phyloP scores from a whole-genome alignment of 164 flowering plant genomes.

The Buxus sempervirens region DNA sequence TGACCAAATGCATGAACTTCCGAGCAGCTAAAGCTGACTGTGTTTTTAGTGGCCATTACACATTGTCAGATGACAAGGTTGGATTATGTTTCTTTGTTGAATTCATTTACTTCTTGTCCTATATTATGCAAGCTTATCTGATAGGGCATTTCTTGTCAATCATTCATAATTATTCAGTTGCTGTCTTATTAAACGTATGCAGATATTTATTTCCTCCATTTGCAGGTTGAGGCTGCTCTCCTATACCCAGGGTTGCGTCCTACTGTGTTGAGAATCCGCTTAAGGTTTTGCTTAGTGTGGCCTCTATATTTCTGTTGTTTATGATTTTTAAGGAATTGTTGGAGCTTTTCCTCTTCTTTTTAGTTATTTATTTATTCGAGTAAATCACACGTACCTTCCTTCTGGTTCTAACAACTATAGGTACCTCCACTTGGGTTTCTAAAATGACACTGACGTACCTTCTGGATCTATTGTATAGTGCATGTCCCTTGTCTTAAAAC shows the following conservation, averaged over 20 bases:
- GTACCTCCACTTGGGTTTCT: too few relatives aligned
- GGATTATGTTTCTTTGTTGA: constrained; percentile 9
- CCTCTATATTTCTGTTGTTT: neutral
- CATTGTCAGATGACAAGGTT: constrained; percentile 82
- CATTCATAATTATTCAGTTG: neutral
- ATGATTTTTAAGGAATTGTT: neutral
- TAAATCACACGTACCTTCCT: too few relatives aligned
- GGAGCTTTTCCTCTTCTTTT: too few relatives aligned
- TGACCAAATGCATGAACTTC: constrained; percentile 70
- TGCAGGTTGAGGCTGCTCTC: constrained; percentile 91
- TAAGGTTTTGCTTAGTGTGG: constrained; percentile 47
- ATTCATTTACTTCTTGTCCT: neutral
- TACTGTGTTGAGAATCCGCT: constrained; percentile 80
- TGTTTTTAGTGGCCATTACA: constrained; percentile 74
- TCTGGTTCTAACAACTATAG: too few relatives aligned
- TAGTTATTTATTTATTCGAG: too few relatives aligned
- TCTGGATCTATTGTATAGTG: too few relatives aligned
- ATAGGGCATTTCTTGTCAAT: neutral
- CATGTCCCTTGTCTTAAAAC: too few relatives aligned
- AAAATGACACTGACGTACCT: too few relatives aligned
- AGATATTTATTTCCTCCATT: constrained; percentile 7
- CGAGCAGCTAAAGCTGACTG: constrained; percentile 64
- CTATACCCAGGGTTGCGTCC: constrained; percentile 91
- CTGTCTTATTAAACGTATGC: neutral
- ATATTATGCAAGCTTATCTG: neutral